phyloP scores from a whole-genome alignment of 306 rosid species.

The Castanea mollissima region DNA sequence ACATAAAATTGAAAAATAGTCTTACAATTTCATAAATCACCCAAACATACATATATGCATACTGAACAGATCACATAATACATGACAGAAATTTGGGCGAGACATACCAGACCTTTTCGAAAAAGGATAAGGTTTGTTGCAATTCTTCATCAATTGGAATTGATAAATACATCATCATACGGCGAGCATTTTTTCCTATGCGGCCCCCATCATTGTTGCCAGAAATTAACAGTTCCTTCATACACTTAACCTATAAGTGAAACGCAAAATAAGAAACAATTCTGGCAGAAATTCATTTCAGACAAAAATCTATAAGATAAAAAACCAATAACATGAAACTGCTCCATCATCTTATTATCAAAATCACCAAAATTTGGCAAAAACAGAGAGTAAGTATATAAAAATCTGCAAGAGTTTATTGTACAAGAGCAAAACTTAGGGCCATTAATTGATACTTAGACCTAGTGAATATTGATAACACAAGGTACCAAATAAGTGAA shows the following conservation, averaged over 20 bases:
- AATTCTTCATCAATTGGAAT: conserved; percentile 76
- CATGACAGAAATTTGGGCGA: background rate
- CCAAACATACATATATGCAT: background rate
- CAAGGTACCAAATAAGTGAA: background rate
- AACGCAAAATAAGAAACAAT: conserved; percentile 35
- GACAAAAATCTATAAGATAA: background rate
- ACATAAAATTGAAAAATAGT: conserved; percentile 15
- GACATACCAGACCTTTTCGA: conserved; percentile 59
- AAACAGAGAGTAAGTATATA: background rate
- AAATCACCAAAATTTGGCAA: background rate
- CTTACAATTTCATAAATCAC: background rate
- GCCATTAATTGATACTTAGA: background rate
- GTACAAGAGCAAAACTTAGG: background rate
- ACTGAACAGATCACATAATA: background rate
- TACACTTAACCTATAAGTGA: conserved; percentile 56
- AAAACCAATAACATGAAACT: background rate
- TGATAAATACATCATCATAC: conserved; percentile 65
- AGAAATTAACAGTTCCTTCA: conserved; percentile 71
- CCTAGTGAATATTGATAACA: background rate
- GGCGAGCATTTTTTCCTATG: conserved; percentile 53
- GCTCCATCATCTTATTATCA: background rate
- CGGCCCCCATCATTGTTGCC: conserved; percentile 31
- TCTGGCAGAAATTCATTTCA: conserved; percentile 1
- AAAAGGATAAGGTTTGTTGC: conserved; percentile 75
- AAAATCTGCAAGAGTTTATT: background rate